Evolutionary conservation across 352 stramenopile genomes (phyloP), one percentile per base, ranked within the genome.

Genomic region (Globisporangium okanoganense): DNA sequence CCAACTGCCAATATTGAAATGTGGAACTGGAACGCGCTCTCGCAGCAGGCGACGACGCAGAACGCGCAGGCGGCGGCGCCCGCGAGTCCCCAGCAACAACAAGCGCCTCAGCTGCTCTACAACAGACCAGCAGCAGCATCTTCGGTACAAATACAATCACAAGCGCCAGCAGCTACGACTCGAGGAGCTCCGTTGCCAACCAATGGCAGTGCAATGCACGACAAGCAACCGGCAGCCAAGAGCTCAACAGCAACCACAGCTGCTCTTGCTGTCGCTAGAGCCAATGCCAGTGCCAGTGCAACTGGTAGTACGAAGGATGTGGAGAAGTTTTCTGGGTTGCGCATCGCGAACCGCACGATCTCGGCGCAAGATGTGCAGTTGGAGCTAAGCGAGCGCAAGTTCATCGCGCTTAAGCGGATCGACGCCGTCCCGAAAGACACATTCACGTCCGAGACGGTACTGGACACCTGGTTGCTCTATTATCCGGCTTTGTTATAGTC

Each of bases 351-450:
- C 9, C 78, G 85, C 6, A 75, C 70, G 12, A 71, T 94, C 13
- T 58, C 79, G 9, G 69, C 75, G 0, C 51, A 67, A 5, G 72
- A 75, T 4, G 69, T 94, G 22, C 62, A 62, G 3, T 52, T 70
- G 2, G 81, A 94, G 67, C 90, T 94, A 82, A 65, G 76, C 24
- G 85, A 75, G 22, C 82, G 85, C 16, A 75, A 78, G 48, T 88
- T 90, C 40, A 85, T 94, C 47, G 51, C 76, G 44, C 50, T 94
- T 29, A 65, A 72, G 33, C 47, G 72, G 8, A 79, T 94, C 71
- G 85, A 94, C 43, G 63, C 59, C 4, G 70, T 82, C 22, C 66
- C 76, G 5, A 78, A 70, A 29, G 70, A 80, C 27, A 81, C 74
- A 0, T 78, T 94, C 52, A 81, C 71, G 9, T 75, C 87, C 61